These are phyloP conservation scores for Akanthomyces dipterigenus DNA, from an alignment of 2,329 filamentous ascomycete species.

Conservation along the genomic window DNA sequence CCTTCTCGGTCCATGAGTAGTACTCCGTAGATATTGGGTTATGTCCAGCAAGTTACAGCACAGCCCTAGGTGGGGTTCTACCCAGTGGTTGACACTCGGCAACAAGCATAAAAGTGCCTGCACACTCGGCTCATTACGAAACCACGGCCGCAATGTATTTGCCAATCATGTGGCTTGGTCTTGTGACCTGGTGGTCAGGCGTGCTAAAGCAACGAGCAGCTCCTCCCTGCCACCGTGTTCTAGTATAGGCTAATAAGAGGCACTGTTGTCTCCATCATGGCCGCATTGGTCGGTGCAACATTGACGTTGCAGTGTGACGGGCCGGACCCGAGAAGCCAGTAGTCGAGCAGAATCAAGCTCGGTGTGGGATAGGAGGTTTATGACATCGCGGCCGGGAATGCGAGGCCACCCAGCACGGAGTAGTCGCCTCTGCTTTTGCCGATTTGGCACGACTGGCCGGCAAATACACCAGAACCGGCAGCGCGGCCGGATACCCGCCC, in stretches of 20 bases:
- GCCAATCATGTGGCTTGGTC: not conserved
- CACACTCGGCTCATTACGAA: not conserved
- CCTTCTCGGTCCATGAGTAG: not conserved
- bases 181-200: not conserved
- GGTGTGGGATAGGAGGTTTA: not conserved
- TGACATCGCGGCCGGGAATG: too few relatives aligned
- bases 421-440: not conserved
- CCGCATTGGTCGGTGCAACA: slow-evolving; percentile 1
- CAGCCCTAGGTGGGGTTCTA: not conserved
- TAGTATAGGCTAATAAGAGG: not conserved
- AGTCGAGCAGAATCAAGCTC: not conserved
- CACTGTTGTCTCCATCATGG: not conserved
- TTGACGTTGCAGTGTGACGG: slow-evolving; percentile 4
- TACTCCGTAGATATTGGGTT: not conserved
- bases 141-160: not conserved
- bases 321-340: not conserved
- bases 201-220: not conserved
- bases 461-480: not conserved
- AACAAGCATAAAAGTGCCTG: not conserved
- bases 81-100: not conserved
- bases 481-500: not conserved
- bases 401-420: not conserved
- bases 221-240: not conserved
- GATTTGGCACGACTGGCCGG: not conserved
- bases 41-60: not conserved